A percentile compares a stretch with the other conserved stretches of the same genome.
phyloP scores from a whole-genome alignment of 163 green algal species.

The Scenedesmus sp. region DNA sequence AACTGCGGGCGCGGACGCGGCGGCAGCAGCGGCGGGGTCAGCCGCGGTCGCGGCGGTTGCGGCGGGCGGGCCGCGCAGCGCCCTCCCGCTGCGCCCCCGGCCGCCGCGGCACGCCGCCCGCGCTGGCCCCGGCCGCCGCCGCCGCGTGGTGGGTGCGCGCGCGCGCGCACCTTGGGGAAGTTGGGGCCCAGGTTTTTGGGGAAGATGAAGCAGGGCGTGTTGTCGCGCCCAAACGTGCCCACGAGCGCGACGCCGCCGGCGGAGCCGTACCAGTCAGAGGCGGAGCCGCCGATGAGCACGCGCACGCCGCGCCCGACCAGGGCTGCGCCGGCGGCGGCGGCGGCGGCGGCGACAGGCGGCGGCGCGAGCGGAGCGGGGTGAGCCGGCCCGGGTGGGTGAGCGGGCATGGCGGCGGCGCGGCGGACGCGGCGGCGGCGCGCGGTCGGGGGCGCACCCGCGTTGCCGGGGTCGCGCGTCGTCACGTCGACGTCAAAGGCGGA shows the following conservation, averaged over 20 bases:
- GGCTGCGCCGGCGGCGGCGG: too few species aligned
- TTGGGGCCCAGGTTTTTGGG: not conserved
- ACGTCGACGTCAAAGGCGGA: slow-evolving; percentile 17
- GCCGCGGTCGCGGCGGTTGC: not conserved
- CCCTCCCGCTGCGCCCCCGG: not conserved
- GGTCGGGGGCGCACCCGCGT: too few species aligned
- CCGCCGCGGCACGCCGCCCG: not conserved
- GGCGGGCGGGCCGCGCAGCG: not conserved
- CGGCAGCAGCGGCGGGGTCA: not conserved
- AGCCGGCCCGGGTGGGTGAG: too few species aligned
- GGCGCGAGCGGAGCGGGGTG: too few species aligned
- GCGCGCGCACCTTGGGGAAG: too few species aligned
- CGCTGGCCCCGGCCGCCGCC: not conserved
- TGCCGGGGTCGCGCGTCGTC: not conserved
- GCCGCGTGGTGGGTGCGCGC: too few species aligned
- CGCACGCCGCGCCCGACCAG: too few species aligned
- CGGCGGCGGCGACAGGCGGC: too few species aligned
- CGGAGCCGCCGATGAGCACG: not conserved
- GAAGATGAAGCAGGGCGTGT: not conserved
- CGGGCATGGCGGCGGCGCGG: too few species aligned
- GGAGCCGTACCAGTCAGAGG: not conserved
- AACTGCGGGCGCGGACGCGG: not conserved
- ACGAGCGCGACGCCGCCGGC: too few species aligned
- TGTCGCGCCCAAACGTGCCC: too few species aligned
- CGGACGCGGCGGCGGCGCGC: too few species aligned